A percentile compares a stretch with the other conserved stretches of the same genome.
phyloP scores from a whole-genome alignment of 345 rosid genomes.

The Xanthoceras sorbifolium region DNA sequence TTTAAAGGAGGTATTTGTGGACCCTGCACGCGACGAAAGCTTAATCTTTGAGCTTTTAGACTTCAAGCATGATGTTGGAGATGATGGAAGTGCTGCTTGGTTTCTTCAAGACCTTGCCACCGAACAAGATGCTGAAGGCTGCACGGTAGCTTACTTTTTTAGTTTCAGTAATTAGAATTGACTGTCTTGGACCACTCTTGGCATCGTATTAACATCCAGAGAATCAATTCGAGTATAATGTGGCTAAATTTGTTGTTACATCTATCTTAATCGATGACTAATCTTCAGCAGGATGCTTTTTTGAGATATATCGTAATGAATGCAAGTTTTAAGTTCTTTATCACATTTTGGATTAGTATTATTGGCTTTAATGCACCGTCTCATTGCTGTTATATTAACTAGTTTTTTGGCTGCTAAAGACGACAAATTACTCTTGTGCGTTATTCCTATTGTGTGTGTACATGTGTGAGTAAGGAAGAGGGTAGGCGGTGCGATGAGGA shows the following conservation, averaged over 20 bases:
- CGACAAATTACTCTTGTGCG: too few species aligned
- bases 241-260: not conserved
- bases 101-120: conserved; percentile 54
- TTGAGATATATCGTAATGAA: not conserved
- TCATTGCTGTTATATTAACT: not conserved
- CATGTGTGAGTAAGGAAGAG: too few species aligned
- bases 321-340: not conserved
- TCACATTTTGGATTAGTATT: not conserved
- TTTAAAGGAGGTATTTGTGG: conserved; percentile 73
- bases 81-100: conserved; percentile 48
- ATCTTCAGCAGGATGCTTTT: not conserved
- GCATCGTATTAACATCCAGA: not conserved
- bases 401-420: not conserved
- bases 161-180: not conserved
- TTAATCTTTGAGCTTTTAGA: conserved; percentile 80
- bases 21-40: conserved; percentile 83
- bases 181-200: too few species aligned
- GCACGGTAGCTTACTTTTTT: conserved; percentile 39
- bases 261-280: not conserved
- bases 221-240: not conserved
- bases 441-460: too few species aligned
- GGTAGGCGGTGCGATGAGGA: too few species aligned
- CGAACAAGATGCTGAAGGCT: conserved; percentile 61
- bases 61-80: conserved; percentile 53
- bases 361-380: not conserved